Evolutionary conservation across 352 stramenopile genomes (phyloP).

Genomic region (Globisporangium heterothallicum): DNA sequence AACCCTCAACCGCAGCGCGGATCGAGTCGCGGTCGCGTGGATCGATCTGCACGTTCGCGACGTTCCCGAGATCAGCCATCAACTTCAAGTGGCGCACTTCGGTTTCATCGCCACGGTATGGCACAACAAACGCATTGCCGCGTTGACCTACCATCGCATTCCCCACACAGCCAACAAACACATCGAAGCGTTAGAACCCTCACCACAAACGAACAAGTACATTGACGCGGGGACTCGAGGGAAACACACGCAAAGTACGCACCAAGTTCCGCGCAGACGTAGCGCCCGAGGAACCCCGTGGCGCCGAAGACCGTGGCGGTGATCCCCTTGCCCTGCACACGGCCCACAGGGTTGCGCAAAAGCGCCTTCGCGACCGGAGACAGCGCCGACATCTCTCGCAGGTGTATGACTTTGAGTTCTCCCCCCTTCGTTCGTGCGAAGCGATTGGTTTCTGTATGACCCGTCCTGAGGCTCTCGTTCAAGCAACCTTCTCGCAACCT

Average conservation of each 20-base stretch:
- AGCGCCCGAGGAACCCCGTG: conserved; percentile 93
- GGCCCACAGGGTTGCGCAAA: conserved; percentile 72
- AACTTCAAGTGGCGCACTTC: conserved; percentile 93
- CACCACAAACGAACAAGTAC: background rate
- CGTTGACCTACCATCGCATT: conserved; percentile 34
- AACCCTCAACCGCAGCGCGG: conserved; percentile 84
- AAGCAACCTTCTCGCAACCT: conserved; percentile 19
- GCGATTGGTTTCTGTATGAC: conserved; percentile 8
- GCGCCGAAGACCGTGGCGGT: conserved; percentile 95
- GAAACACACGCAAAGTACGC: too few relatives aligned
- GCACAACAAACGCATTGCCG: conserved; percentile 75
- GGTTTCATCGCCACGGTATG: conserved; percentile 92
- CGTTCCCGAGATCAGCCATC: conserved; percentile 91
- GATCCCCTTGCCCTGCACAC: conserved; percentile 72
- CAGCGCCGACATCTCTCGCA: conserved; percentile 64
- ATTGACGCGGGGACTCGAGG: too few relatives aligned
- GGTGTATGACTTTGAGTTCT: conserved; percentile 5
- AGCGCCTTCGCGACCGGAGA: conserved; percentile 70
- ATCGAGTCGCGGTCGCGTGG: conserved; percentile 92
- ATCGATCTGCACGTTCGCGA: conserved; percentile 73
- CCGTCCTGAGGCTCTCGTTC: conserved; percentile 10
- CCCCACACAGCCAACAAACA: background rate
- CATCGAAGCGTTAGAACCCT: background rate
- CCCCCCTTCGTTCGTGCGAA: conserved; percentile 2
- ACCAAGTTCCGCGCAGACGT: conserved; percentile 93